phyloP scores from a whole-genome alignment of 257 asterid species.

The Nicotiana undulata region DNA sequence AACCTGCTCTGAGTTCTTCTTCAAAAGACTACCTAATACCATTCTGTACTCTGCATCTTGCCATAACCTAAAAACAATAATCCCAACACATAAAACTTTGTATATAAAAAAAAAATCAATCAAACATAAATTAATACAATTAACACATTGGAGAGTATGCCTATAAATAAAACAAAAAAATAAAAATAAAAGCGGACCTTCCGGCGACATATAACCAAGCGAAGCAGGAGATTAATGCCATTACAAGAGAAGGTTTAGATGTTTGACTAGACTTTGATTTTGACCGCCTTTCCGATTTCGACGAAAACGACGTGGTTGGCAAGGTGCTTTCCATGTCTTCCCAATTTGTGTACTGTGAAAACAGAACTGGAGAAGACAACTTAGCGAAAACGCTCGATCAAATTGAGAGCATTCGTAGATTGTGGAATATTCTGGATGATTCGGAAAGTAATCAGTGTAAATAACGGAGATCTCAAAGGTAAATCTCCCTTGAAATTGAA shows the following conservation, averaged over 20 bases:
- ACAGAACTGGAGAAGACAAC: background rate
- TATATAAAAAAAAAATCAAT: background rate
- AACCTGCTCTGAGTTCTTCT: slow-evolving; percentile 62
- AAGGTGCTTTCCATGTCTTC: slow-evolving; percentile 46
- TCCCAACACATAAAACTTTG: background rate
- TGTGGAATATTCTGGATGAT: background rate
- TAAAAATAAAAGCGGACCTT: slow-evolving; percentile 30
- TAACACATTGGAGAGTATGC: background rate
- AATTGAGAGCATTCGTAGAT: background rate
- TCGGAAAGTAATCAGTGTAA: background rate
- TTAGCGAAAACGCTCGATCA: background rate
- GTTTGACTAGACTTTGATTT: slow-evolving; percentile 54
- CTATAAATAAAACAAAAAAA: background rate
- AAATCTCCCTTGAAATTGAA: background rate
- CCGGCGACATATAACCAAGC: slow-evolving; percentile 95
- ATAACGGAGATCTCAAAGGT: background rate
- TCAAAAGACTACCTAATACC: slow-evolving; percentile 42
- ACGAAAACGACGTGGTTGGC: slow-evolving; percentile 32
- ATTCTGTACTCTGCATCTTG: slow-evolving; percentile 82
- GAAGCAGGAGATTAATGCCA: slow-evolving; percentile 70
- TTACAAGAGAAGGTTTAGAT: slow-evolving; percentile 51
- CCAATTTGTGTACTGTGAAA: background rate
- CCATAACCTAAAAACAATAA: slow-evolving; percentile 51
- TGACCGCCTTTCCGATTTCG: slow-evolving; percentile 71
- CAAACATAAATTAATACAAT: background rate